Base-by-base conservation (phyloP, 1,284 basidiomycete genomes). In the Sporisorium sorghi region DNA sequence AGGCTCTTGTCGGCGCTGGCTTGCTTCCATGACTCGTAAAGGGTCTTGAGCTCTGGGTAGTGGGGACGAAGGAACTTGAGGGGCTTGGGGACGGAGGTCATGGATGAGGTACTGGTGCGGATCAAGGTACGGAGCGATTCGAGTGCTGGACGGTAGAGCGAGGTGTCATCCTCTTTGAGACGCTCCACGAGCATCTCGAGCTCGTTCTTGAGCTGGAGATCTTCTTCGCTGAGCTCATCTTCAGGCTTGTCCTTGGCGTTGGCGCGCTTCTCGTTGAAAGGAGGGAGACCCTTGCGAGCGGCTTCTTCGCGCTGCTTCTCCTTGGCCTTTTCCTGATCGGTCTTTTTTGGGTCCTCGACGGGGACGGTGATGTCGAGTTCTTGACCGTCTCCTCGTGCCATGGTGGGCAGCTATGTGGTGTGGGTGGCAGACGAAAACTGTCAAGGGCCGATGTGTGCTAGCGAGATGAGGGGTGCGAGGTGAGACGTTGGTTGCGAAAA, bases 81-180 rank as follows among this genome's bases (percentile, higher is more conserved):
- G 35, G 97, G 97, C 87, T 99, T 99, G 3, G 97, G 97, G 14
- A 99, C 97, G 15, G 93, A 96, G n/a, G 97, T 99, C 96, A 99
- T 98, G 8, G 94, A 98, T 21, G 93, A 96, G 5, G 97, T 99
- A 23, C 94, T 95, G 5, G 97, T 98, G 81, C 94, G 88, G 81
- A 99, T 99, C 40, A 99, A 88, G 23, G 92, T 96, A 60, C 96
- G 90, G 17, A 99, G 88, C 2, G 93, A 94, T 86, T 99, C 97
- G 32, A 99, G 88, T 19, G 96, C 94, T 28, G 96, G 92, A 24
- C 91, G 88, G 85, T 99, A 93, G 40, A 99, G 88, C 23, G 88
- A 87, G 0, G 90, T 91, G 83, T 98, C 90, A 63, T 91, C 84
- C 90, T 99, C 97, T 87, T 93, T 93, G 67, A 99, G 86, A 49